phyloP scores from a whole-genome alignment of 2,329 filamentous ascomycete genomes.

The Didymella lethalis region DNA sequence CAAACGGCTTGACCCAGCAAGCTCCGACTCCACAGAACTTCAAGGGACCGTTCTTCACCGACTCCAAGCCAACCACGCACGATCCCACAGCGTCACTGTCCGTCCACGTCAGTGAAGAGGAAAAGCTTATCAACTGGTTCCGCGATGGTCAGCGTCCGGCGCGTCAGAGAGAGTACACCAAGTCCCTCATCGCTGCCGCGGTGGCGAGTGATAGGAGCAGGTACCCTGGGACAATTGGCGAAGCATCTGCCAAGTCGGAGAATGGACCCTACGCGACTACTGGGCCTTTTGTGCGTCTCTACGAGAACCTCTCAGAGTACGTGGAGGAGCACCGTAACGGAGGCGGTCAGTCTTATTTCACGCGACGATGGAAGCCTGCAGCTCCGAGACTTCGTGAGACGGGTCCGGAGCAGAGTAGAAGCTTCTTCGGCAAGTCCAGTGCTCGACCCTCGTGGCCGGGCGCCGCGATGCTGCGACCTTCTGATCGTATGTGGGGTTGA shows the following conservation, averaged over 20 bases:
- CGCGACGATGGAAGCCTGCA: slow-evolving; percentile 47
- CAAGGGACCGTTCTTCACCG: slow-evolving; percentile 50
- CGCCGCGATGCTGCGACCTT: not conserved
- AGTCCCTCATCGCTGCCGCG: slow-evolving; percentile 34
- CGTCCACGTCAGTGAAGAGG: slow-evolving; percentile 38
- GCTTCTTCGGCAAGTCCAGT: slow-evolving; percentile 46
- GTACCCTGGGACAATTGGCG: slow-evolving; percentile 26
- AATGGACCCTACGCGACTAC: slow-evolving; percentile 37
- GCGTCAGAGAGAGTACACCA: slow-evolving; percentile 39
- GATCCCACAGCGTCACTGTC: slow-evolving; percentile 38
- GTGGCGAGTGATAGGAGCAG: slow-evolving; percentile 19
- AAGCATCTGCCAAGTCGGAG: slow-evolving; percentile 4
- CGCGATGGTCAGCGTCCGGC: slow-evolving; percentile 39
- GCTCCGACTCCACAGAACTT: slow-evolving; percentile 46
- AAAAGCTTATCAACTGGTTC: slow-evolving; percentile 55
- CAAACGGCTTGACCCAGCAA: slow-evolving; percentile 36
- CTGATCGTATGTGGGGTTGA: slow-evolving; percentile 1
- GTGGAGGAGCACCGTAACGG: slow-evolving; percentile 38
- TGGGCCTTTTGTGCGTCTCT: slow-evolving; percentile 52
- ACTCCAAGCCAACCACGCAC: slow-evolving; percentile 38
- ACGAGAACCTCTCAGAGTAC: slow-evolving; percentile 55
- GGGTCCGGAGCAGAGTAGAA: slow-evolving; percentile 48
- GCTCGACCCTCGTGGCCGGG: not conserved
- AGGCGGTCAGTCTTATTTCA: slow-evolving; percentile 51
- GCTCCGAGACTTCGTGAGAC: slow-evolving; percentile 52